Evolutionary conservation across 2,329 filamentous ascomycete species (phyloP).

Genomic region (Hypoxylon sp.): DNA sequence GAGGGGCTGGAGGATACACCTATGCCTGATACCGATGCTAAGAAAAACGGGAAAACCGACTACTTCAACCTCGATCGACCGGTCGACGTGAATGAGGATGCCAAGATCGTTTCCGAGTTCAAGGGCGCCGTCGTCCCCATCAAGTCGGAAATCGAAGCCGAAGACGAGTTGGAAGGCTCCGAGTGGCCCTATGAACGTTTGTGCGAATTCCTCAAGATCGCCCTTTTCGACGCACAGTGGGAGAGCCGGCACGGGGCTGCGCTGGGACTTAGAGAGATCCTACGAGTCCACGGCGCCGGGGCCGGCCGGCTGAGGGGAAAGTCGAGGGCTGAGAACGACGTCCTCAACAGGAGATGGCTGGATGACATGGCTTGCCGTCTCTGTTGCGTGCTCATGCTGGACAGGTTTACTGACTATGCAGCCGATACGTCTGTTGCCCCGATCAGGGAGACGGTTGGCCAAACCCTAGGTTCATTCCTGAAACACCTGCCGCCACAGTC

Average conservation of each 20-base stretch:
- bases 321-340: slow-evolving; percentile 76
- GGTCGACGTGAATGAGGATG: slow-evolving; percentile 82
- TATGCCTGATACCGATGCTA: slow-evolving; percentile 58
- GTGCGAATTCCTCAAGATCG: slow-evolving; percentile 91
- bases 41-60: slow-evolving; percentile 73
- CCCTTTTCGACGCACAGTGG: slow-evolving; percentile 93
- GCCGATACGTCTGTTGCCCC: slow-evolving; percentile 97
- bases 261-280: slow-evolving; percentile 90
- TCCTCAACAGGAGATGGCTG: slow-evolving; percentile 83
- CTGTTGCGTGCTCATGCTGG: slow-evolving; percentile 95
- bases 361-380: slow-evolving; percentile 95
- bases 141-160: slow-evolving; percentile 84
- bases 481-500: slow-evolving; percentile 81
- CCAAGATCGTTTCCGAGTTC: slow-evolving; percentile 93
- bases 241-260: slow-evolving; percentile 95
- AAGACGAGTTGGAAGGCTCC: slow-evolving; percentile 76
- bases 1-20: slow-evolving; percentile 70
- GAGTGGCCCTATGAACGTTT: slow-evolving; percentile 96
- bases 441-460: slow-evolving; percentile 93
- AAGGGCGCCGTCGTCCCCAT: slow-evolving; percentile 84
- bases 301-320: slow-evolving; percentile 81
- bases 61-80: slow-evolving; percentile 90
- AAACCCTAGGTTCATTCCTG: slow-evolving; percentile 88
- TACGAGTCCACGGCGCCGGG: slow-evolving; percentile 88
- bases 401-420: slow-evolving; percentile 96